These are phyloP conservation scores for Lentinula sp. DNA, from an alignment of 768 basidiomycete species.

Conservation along the genomic window DNA sequence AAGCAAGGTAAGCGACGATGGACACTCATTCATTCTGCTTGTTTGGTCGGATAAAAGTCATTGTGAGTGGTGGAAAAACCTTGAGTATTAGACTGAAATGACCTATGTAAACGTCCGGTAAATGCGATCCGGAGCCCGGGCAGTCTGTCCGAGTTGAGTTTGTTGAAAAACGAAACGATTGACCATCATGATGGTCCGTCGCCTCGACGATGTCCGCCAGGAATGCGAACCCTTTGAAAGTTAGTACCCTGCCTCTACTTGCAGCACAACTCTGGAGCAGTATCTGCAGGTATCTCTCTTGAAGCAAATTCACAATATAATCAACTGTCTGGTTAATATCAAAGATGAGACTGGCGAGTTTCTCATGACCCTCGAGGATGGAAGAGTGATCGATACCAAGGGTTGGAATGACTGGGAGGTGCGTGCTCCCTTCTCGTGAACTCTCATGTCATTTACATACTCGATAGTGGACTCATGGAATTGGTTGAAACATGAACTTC, in stretches of 20 bases:
- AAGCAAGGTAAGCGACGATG: too few relatives aligned
- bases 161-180: too few relatives aligned
- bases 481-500: slow-evolving; percentile 19
- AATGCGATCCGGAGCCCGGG: too few relatives aligned
- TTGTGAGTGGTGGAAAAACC: too few relatives aligned
- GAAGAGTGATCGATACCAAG: slow-evolving; percentile 50
- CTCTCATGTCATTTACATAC: neutral
- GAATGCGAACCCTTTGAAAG: slow-evolving; percentile 25
- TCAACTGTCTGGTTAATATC: slow-evolving; percentile 43
- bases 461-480: slow-evolving; percentile 36
- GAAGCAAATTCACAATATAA: slow-evolving; percentile 27
- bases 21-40: too few relatives aligned
- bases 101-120: too few relatives aligned
- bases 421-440: slow-evolving; percentile 3
- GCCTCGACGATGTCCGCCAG: slow-evolving; percentile 21
- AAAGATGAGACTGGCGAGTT: slow-evolving; percentile 48
- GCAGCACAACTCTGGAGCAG: neutral
- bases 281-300: slow-evolving; percentile 9
- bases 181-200: neutral
- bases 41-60: too few relatives aligned
- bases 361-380: slow-evolving; percentile 40
- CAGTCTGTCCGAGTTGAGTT: too few relatives aligned
- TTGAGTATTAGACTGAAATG: too few relatives aligned
- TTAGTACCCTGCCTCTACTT: neutral
- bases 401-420: slow-evolving; percentile 55